Evolutionary conservation across 2,329 filamentous ascomycete genomes (phyloP), one percentile per base, ranked within the genome.

Genomic region (Exophiala oligosperma): DNA sequence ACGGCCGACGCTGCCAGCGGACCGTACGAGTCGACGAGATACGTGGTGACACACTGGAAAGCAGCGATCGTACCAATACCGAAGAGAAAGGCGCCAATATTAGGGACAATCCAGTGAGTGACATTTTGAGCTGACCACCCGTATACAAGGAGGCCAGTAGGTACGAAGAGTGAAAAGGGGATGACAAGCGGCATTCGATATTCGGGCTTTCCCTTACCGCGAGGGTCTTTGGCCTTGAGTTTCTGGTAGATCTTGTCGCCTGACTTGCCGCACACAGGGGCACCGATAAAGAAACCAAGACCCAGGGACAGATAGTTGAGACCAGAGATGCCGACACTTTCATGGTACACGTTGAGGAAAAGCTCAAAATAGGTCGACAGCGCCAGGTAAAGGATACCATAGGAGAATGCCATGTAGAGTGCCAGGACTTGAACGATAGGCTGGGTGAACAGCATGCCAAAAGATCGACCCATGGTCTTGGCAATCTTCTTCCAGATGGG

Each of bases 221-320:
- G 63, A 11, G 61, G 62, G 32, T 67, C 63, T 17, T 60, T 66
- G 9, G 63, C 63, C 50, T 69, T 70, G 28, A 72, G 63, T 40
- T 65, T 61, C 8, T 66, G 62, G 65, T 73, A 80, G 3, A 76
- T 61, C 8, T 58, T 63, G 56, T 82, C 80, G 68, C 79, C 77
- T 0, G 79, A 28, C 0, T 70, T 69, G 0, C 75, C 78, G 7
- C 75, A 74, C 1, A 81, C 38, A 57, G 81, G 77, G 0, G 77
- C 74, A 2, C 79, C 83, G 0, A 80, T 69, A 32, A 86, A 75
- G 70, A 86, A 85, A 1, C 86, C 86, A 0, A 86, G 49, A 1
- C 80, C 82, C 54, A 81, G 76, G 21, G 84, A 80, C 24, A 87
- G 78, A 71, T 86, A 87, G 69, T 86, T 83, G 2, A 87, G 69